Evolutionary conservation across 176 grass and related monocot genomes (phyloP).

Genomic region (Urochloa ruziziensis): DNA sequence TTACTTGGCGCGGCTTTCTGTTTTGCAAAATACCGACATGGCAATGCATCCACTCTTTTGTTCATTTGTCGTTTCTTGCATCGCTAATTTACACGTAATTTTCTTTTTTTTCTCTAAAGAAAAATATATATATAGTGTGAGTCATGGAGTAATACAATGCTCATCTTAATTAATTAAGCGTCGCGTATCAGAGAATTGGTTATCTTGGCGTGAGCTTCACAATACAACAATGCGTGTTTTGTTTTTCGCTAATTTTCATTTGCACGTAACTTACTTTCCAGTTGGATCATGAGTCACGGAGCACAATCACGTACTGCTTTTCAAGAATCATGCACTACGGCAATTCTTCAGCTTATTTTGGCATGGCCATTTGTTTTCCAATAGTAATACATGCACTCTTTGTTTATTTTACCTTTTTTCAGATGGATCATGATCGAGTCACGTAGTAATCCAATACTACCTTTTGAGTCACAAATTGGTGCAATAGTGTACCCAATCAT

Average conservation of each 20-base stretch:
- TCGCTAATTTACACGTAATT: background rate
- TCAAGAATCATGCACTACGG: background rate
- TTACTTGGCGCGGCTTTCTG: background rate
- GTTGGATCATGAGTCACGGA: background rate
- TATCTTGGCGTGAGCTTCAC: background rate
- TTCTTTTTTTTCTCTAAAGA: background rate
- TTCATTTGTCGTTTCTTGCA: background rate
- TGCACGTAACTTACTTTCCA: background rate
- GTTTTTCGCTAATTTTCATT: background rate
- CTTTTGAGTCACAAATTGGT: background rate
- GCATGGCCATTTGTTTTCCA: background rate
- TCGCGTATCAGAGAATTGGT: too few relatives aligned
- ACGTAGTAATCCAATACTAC: background rate
- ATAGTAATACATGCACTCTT: background rate
- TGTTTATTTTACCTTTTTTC: background rate
- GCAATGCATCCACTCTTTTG: background rate
- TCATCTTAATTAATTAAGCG: background rate
- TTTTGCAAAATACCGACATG: background rate
- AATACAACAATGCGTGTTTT: too few relatives aligned
- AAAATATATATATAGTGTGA: background rate
- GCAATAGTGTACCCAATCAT: background rate
- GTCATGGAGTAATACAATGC: background rate
- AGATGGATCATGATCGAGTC: background rate
- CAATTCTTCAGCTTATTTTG: background rate
- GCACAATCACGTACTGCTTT: background rate